Base-by-base conservation (phyloP, 2,329 filamentous ascomycete genomes). In the Pseudocercospora musae region DNA sequence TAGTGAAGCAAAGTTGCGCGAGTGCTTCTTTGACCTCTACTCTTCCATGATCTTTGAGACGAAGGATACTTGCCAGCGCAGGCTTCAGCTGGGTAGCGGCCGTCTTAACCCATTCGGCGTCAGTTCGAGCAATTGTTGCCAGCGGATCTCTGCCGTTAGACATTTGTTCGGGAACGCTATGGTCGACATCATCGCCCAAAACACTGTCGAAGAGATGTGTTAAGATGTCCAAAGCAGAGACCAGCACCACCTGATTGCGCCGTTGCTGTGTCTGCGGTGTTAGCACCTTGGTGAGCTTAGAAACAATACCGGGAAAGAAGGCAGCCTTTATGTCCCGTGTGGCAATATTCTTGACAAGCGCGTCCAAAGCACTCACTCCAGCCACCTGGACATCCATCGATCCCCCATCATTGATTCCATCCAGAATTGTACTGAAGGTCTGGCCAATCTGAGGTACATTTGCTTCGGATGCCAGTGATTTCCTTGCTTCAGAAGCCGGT, bases 261-360 rank as follows among this genome's bases (percentile, higher is more conserved):
- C 85, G 81, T 67, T 84, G 82, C 44, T 84, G 80, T n/a, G 82
- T 85, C 0, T 88, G 89, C 0, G 87, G 86, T 4, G 89, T 88
- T 56, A 96, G 78, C 0, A 92, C 79, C 70, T 89, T 93, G 1
- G 89, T 88, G 23, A 99, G 79, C 0, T 87, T 86, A 2, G 95
- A 98, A 0, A 96, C 85, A 0, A 91, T 91, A 9, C 93, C 92
- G 0, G 96, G 95, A 46, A 98, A 81, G 71, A 99, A 95, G 64
- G 86, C 93, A 9, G 92, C 91, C 60, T 96, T 80, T 2, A 90
- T 86, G n/a, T 89, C 84, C 52, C 84, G 84, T 70, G 95, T 89
- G 57, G 84, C 86, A 48, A 96, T 82, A 21, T 86, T 85, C 6
- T 75, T 71, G 66, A 87, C 85, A 7, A 95, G 78, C 0, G 84